Evolutionary conservation across 208 protist species (phyloP).

Genomic region (Crithidia acanthocephali): DNA sequence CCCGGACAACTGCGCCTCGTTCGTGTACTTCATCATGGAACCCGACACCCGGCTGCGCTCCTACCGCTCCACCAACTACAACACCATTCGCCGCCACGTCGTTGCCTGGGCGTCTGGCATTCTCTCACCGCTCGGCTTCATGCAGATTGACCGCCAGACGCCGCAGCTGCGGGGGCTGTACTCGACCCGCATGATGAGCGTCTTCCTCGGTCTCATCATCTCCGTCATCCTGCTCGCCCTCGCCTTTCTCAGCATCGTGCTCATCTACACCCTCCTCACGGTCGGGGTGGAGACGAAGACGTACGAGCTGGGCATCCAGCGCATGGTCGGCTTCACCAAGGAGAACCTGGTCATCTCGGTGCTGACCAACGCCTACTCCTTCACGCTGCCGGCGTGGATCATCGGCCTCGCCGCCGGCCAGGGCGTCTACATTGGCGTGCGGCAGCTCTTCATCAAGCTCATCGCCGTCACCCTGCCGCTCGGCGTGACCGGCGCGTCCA

Average conservation of each 20-base stretch:
- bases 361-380: constrained; percentile 66
- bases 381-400: constrained; percentile 83
- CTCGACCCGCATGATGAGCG: constrained; percentile 64
- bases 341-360: constrained; percentile 59
- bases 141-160: constrained; percentile 51
- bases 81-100: constrained; percentile 54
- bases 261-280: constrained; percentile 96
- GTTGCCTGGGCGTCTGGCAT: constrained; percentile 50
- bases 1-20: constrained; percentile 38
- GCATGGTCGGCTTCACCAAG: constrained; percentile 91
- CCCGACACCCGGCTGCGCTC: constrained; percentile 27
- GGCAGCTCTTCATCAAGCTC: constrained; percentile 42
- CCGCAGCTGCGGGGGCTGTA: constrained; percentile 63
- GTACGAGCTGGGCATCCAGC: constrained; percentile 95
- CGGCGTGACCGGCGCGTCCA: constrained; percentile 35
- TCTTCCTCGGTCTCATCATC: constrained; percentile 93
- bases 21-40: constrained; percentile 58
- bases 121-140: constrained; percentile 65
- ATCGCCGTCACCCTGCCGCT: constrained; percentile 48
- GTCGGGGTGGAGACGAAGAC: constrained; percentile 92
- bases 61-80: constrained; percentile 57
- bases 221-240: constrained; percentile 91
- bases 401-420: constrained; percentile 77
- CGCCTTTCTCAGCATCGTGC: constrained; percentile 82
- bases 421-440: constrained; percentile 41